Base-by-base conservation (phyloP, 768 basidiomycete genomes). In the Paxillus rubicundulus region DNA sequence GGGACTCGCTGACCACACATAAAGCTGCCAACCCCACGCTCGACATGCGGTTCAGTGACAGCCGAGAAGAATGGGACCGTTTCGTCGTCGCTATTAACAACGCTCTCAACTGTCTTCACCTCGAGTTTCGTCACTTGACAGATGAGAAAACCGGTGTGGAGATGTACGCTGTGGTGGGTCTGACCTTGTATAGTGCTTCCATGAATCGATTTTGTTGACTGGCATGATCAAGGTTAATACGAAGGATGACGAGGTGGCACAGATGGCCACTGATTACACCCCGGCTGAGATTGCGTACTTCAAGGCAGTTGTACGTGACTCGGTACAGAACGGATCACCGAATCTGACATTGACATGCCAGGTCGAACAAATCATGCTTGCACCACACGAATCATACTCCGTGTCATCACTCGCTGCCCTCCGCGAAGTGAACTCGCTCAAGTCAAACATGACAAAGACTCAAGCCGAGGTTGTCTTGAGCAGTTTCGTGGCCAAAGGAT, bases 341-440 rank as follows among this genome's bases (percentile, higher is more conserved):
- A n/a, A 27, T 49, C 49, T 51, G 32, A 49, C 30, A n/a, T 24
- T n/a, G 13, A 13, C 33, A 45, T 27, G 18, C 20, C 59, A 95
- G 92, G 78, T 95, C 37, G 89, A 93, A 61, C 86, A 88, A 70
- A 93, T 96, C 60, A 87, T 94, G 80, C 75, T 86, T 16, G 89
- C 92, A 7, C 83, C 89, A 6, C 77, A 77, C 38, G 82, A 86
- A 62, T 73, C 86, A 0, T 96, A 78, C 66, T 92, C 85, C 16
- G 77, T 92, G 10, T 86, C 88, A 0, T 90, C 89, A 5, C 70
- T 89, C 21, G 85, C 82, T 2, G 91, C 90, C 1, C 72, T 92
- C 38, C 82, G 89, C 42, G 86, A 90, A 68, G 80, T 85, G 13
- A 77, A 73, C 53, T 63, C 73, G 28, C 72, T 90, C 41, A 84